Evolutionary conservation across 2,329 filamentous ascomycete species (phyloP), one percentile per base, ranked within the genome.

Genomic region (Diaporthe caulivora): DNA sequence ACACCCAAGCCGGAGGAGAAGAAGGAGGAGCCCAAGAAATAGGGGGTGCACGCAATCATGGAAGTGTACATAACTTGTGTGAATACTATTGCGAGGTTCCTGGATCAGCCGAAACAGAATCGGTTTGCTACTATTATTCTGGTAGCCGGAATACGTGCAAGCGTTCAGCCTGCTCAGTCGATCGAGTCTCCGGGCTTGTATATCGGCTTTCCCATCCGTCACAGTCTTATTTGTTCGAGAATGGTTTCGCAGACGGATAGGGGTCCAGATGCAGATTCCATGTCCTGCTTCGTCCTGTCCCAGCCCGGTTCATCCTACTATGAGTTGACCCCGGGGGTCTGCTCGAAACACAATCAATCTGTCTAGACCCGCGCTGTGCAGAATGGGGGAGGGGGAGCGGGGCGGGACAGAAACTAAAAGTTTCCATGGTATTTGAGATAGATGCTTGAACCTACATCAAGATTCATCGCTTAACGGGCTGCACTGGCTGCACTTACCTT

Each of bases 1-100:
- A 98, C 94, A 64, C 94, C 97, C 70, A 97, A 98, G 87, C 96
- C 97, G 6, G 97, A 99, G 86, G 93, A 94, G 80, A 95, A 95
- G 88, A 92, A 93, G 83, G 94, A 95, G 83, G 94, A 96, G 85
- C 90, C 93, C 79, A 97, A 98, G 92, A 98, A 98, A 88, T 96
- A 95, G 86, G 81, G 37, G 60, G 31, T 31, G 24, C 47, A 53
- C 70, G 64, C 29, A 34, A 72, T 42, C 71, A 55, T 40, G 6
- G 71, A 34, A 37, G 76, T 82, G 81, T 82, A 82, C 71, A 82
- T 82, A 82, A 75, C 60, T 29, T 70, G 53, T 75, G 68, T 72
- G 72, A 73, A 71, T 67, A 73, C n/a, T 24, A 75, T 53, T 70
- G 47, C 55, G 42, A 49, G 40, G 34, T 54, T 24, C 57, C 47